Conservation (phyloP, 441 rosid genomes). For the Populus hybrid region DNA sequence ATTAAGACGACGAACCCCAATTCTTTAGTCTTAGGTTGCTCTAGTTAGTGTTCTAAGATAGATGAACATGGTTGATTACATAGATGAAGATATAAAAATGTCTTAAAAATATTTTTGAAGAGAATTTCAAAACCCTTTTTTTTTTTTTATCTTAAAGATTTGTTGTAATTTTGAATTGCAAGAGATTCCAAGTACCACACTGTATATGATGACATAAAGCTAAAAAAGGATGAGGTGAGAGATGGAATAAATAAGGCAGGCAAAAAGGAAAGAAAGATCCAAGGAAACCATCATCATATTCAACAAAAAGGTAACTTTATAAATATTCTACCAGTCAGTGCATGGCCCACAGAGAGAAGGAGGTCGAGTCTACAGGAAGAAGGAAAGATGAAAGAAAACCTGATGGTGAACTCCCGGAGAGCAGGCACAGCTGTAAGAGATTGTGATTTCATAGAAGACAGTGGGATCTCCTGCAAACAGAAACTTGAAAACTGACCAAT, state of each 20-base stretch:
- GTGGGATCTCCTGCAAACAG: neutral
- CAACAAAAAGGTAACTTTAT: neutral
- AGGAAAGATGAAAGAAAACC: neutral
- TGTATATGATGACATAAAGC: neutral
- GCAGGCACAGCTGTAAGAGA: neutral
- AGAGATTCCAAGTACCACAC: too few relatives aligned
- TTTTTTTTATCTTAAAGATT: neutral
- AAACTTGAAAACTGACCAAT: neutral
- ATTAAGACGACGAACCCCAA: too few relatives aligned
- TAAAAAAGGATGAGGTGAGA: neutral
- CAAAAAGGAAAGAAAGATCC: neutral
- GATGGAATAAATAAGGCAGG: too few relatives aligned
- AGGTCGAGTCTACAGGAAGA: neutral
- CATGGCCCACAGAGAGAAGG: neutral
- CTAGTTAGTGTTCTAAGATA: too few relatives aligned
- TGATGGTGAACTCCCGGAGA: neutral
- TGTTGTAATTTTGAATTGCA: neutral
- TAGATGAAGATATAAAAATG: too few relatives aligned
- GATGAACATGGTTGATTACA: too few relatives aligned
- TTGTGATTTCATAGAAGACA: neutral
- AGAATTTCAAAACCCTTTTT: neutral
- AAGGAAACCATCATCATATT: neutral
- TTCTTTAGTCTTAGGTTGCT: neutral
- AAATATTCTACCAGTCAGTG: neutral
- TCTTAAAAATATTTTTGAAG: neutral